Evolutionary conservation across 2,329 filamentous ascomycete genomes (phyloP), one percentile per base, ranked within the genome.

Genomic region (Cadophora gregata): DNA sequence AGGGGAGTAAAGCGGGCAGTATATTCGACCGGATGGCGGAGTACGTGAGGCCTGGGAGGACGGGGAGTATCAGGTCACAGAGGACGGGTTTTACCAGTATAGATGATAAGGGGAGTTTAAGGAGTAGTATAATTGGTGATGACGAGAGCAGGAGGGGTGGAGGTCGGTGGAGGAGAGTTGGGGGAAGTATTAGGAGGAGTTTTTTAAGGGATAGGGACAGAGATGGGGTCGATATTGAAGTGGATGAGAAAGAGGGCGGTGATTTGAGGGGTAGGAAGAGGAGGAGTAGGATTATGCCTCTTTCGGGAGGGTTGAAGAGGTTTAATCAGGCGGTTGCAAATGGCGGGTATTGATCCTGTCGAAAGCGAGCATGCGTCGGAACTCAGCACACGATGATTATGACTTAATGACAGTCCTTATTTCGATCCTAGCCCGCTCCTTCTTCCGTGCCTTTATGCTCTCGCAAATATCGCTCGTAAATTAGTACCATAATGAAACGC

Each of bases 31-130:
- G 48, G 10, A 59, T 70, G 16, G 64, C 50, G n/a, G 58, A 64
- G 27, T 71, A 71, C 38, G 61, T 69, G 19, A 70, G 67, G 55
- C 67, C 63, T 8, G 27, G n/a, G 10, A 10, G 55, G 21, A 21
- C 47, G 0, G 38, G 38, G 21, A 66, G 36, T 42, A 5, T 42
- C 16, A 29, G 19, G 16, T 14, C 19, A n/a, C 14, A 31, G 9
- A 58, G 29, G n/a, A 38, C 53, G 53, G 53, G 53, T 9, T 38
- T 38, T 14, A 58, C 53, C 1, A 25, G 53, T 25, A 2, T 58
- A 33, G 53, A 58, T 58, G 53, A 24, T 16, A 33, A 36, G 29
- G 51, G 29, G 53, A 58, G 51, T 56, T 31, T 56, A 19, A 56
- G 47, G n/a, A 16, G 12, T 21, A 42, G 31, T 45, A 5, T 62